Conservation (phyloP, 371 early-diverging fungal genomes). For the Phascolomyces articulosus region DNA sequence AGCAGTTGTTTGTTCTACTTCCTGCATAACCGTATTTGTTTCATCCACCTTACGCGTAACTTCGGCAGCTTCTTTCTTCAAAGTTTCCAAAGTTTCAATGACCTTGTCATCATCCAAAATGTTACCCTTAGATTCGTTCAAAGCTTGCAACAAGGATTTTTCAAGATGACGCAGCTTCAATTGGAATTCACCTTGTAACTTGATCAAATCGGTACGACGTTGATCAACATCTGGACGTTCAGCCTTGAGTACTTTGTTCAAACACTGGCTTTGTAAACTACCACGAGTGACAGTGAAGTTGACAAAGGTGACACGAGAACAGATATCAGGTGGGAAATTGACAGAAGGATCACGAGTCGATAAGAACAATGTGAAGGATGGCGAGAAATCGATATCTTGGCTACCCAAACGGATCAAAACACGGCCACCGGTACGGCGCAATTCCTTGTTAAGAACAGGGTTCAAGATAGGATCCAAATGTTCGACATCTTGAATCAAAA, state of each 20-base stretch:
- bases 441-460: slow-evolving; percentile 95
- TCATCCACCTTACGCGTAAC: slow-evolving; percentile 91
- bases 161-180: slow-evolving; percentile 92
- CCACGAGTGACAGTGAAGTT: slow-evolving; percentile 98
- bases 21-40: slow-evolving; percentile 93
- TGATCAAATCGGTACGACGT: slow-evolving; percentile 90
- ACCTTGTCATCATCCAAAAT: slow-evolving; percentile 97
- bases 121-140: slow-evolving; percentile 95
- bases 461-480: slow-evolving; percentile 97
- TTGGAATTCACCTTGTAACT: slow-evolving; percentile 96
- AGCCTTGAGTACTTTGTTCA: slow-evolving; percentile 92
- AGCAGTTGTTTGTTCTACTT: slow-evolving; percentile 91
- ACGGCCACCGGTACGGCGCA: slow-evolving; percentile 96
- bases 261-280: slow-evolving; percentile 95
- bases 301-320: slow-evolving; percentile 96
- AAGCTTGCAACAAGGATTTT: slow-evolving; percentile 89
- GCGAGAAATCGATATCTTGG: slow-evolving; percentile 98
- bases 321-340: slow-evolving; percentile 94
- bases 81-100: slow-evolving; percentile 89
- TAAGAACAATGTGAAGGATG: slow-evolving; percentile 93
- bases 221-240: slow-evolving; percentile 96
- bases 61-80: slow-evolving; percentile 96
- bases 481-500: slow-evolving; percentile 97
- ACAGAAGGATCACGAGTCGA: slow-evolving; percentile 94
- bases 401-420: slow-evolving; percentile 93